Conservation (phyloP, 495 filamentous ascomycete genomes). For the Penicillium bovifimosum region DNA sequence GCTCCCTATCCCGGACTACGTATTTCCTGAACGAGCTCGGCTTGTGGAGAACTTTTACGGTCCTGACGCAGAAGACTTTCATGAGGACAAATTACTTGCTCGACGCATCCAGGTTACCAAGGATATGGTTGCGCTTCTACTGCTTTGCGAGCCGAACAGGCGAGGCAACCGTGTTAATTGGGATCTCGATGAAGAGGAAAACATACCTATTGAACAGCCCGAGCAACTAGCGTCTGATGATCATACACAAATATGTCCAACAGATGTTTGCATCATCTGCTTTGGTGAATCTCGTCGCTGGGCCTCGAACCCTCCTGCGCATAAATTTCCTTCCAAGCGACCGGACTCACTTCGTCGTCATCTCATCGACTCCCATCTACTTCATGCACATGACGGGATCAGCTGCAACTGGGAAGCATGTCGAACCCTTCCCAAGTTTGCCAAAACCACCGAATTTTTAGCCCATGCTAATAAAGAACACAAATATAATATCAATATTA, state of each 20-base stretch:
- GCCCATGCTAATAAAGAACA: constrained; percentile 20
- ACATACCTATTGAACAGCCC: constrained; percentile 7
- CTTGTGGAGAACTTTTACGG: constrained; percentile 29
- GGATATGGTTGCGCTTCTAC: constrained; percentile 22
- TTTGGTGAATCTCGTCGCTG: constrained; percentile 22
- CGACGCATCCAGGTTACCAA: constrained; percentile 27
- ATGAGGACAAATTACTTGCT: constrained; percentile 23
- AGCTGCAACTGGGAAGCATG: constrained; percentile 26
- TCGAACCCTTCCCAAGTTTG: constrained; percentile 17
- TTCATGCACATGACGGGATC: constrained; percentile 18
- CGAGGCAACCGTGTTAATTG: constrained; percentile 23
- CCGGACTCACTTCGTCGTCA: constrained; percentile 27
- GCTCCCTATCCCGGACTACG: constrained; percentile 16
- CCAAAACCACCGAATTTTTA: constrained; percentile 24
- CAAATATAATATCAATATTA: constrained; percentile 23
- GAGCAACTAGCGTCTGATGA: constrained; percentile 7
- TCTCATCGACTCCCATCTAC: constrained; percentile 19
- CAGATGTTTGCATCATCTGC: constrained; percentile 28
- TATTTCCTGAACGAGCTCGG: constrained; percentile 24
- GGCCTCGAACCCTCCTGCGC: constrained; percentile 23
- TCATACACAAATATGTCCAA: constrained; percentile 9
- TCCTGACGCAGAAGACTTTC: constrained; percentile 19
- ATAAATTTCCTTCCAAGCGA: constrained; percentile 27
- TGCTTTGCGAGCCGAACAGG: constrained; percentile 19
- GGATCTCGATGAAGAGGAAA: constrained; percentile 12